phyloP scores from a whole-genome alignment of 2,329 filamentous ascomycete species.

The Neopestalotiopsis sp. region DNA sequence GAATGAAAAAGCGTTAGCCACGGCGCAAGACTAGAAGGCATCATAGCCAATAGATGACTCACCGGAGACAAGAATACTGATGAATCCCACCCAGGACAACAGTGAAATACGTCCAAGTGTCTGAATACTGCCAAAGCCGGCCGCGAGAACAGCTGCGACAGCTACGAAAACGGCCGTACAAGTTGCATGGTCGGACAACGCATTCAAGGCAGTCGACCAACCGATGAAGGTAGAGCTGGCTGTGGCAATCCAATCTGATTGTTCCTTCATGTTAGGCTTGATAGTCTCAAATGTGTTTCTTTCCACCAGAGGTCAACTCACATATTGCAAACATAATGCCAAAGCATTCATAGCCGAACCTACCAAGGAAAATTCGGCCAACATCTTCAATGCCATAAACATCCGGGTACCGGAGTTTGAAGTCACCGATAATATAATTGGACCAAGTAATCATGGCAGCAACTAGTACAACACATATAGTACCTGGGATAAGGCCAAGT shows the following conservation, averaged over 20 bases:
- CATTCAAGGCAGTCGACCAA: neutral
- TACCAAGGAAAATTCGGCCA: neutral
- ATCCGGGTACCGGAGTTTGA: neutral
- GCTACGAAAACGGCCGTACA: neutral
- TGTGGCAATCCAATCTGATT: neutral
- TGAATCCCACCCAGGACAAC: neutral
- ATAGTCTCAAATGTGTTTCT: no score
- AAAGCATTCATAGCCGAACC: neutral
- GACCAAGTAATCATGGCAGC: neutral
- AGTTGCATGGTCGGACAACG: neutral
- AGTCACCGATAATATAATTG: neutral
- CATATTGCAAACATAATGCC: neutral
- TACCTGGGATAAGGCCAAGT: neutral
- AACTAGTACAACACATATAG: neutral
- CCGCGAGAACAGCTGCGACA: neutral
- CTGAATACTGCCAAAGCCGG: neutral
- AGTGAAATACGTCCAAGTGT: neutral
- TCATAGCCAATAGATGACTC: neutral
- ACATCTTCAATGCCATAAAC: neutral
- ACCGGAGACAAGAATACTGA: neutral
- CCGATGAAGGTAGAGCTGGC: neutral
- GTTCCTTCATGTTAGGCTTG: neutral
- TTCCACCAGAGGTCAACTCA: neutral
- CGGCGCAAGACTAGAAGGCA: no score
- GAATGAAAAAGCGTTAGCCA: neutral